Base-by-base conservation (phyloP, 345 rosid genomes). In the Psidium friedrichsthalianum region DNA sequence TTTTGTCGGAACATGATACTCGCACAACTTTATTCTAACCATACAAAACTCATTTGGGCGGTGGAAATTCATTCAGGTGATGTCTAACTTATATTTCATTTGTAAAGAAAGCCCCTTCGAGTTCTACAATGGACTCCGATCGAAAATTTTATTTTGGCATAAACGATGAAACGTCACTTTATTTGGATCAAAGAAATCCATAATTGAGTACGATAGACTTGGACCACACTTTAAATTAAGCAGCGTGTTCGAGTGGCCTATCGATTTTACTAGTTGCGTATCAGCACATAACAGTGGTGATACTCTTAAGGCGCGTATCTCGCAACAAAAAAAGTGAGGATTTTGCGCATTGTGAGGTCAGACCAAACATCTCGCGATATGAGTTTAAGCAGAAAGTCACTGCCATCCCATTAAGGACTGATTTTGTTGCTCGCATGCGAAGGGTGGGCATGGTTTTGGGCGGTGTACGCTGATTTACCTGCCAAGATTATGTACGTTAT, bases 371-470 rank as follows among this genome's bases (percentile, higher is more conserved):
- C 74, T n/a, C 1, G 16, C 18, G 18, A 27, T 36, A n/a, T 13
- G 74, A n/a, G 6, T 5, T 58, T 5, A 64, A 15, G 11, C 11
- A 2, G 2, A 18, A 36, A 36, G 6, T 36, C 0, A 5, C 0
- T 36, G 16, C 47, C 47, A 20, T 69, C 3, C 3, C 10, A 0
- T 64, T 29, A 32, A 32, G 24, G 47, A 69, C 21, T 18, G 3
- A 36, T 64, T 64, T 16, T 32, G 40, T 29, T 4, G 24, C 8
- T 64, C 44, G 36, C 8, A 32, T 8, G 24, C 32, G 8, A 32
- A 64, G 22, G 44, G 76, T 18, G 2, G 36, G 22, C 16, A 64
- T 29, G 44, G 44, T 64, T 64, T 64, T 64, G 22, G 21, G 1
- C 8, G 22, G 21, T 64, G 76, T 8, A 16, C 8, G 76, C 42